Percentiles rank a stretch among this genome's conserved stretches.
These are phyloP conservation scores for Cymbomonas tetramitiformis DNA, from an alignment of 139 green algal genomes.

Conservation along the genomic window DNA sequence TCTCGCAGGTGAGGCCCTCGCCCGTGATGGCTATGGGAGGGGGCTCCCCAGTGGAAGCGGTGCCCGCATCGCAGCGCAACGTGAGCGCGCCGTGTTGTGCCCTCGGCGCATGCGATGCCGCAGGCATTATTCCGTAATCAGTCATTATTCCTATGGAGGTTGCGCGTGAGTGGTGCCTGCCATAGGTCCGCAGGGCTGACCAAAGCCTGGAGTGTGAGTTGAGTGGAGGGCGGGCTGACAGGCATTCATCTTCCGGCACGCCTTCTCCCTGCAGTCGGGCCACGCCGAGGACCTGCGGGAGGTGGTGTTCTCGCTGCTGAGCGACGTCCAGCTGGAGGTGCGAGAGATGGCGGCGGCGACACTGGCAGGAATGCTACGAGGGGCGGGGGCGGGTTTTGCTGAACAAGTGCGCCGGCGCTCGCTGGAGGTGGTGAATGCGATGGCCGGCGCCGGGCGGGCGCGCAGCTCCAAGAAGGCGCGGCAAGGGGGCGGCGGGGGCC, in stretches of 20 bases:
- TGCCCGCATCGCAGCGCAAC: too few species aligned
- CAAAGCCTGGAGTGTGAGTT: too few species aligned
- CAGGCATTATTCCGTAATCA: too few species aligned
- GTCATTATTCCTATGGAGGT: too few species aligned
- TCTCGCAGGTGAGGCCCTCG: too few species aligned
- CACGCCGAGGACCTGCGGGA: conserved; percentile 13
- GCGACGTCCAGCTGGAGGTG: conserved; percentile 57
- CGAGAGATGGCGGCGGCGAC: conserved; percentile 49
- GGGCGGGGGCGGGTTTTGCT: conserved; percentile 16
- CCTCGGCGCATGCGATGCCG: too few species aligned
- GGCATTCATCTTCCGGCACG: conserved; percentile 66
- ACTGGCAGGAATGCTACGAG: conserved; percentile 50
- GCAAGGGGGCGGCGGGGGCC: neutral
- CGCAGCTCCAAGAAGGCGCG: neutral
- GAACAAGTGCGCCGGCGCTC: conserved; percentile 29
- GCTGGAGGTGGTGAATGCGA: conserved; percentile 19
- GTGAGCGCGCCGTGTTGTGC: too few species aligned
- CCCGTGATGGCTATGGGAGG: too few species aligned
- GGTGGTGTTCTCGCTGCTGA: conserved; percentile 37
- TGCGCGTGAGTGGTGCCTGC: too few species aligned
- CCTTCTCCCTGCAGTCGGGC: conserved; percentile 38
- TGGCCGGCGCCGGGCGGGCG: neutral
- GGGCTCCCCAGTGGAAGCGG: too few species aligned
- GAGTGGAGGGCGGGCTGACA: too few species aligned
- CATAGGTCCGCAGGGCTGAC: too few species aligned